A percentile compares a stretch with the other conserved stretches of the same genome.
These are phyloP conservation scores for Drechslerella stenobrocha DNA, from an alignment of 2,329 filamentous ascomycete genomes.

Conservation along the genomic window DNA sequence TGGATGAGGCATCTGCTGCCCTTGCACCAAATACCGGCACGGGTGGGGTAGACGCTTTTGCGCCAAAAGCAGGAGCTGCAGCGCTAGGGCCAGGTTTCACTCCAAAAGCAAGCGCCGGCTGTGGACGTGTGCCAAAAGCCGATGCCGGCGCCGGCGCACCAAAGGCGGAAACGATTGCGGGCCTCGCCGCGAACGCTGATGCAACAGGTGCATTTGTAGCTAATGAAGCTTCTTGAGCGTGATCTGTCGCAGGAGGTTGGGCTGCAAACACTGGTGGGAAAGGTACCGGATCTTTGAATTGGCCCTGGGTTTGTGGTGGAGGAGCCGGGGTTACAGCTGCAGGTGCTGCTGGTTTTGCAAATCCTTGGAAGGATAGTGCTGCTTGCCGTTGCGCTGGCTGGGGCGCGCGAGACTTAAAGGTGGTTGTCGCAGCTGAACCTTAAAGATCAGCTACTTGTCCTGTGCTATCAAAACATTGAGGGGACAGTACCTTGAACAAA, in stretches of 20 bases:
- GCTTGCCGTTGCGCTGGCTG: conserved; percentile 8
- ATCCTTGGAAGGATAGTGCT: conserved; percentile 20
- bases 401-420: conserved; percentile 6
- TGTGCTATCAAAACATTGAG: not conserved
- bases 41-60: conserved; percentile 10
- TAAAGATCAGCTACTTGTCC: conserved; percentile 4
- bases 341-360: conserved; percentile 9
- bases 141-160: conserved; percentile 21
- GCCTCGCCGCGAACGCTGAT: conserved; percentile 18
- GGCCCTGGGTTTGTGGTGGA: conserved; percentile 6
- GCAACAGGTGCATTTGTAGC: conserved; percentile 9
- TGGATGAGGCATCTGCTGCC: conserved; percentile 10
- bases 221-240: conserved; percentile 5
- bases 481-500: conserved; percentile 17
- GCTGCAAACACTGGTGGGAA: conserved; percentile 25
- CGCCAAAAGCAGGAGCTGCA: conserved; percentile 19
- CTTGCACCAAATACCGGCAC: conserved; percentile 24
- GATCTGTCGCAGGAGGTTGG: conserved; percentile 4
- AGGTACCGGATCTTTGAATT: conserved; percentile 9
- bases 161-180: conserved; percentile 23
- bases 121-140: conserved; percentile 24
- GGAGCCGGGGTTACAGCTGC: not conserved
- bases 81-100: conserved; percentile 4
- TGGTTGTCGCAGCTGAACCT: conserved; percentile 7
- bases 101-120: conserved; percentile 18